Evolutionary conservation across 169 alveolate genomes (phyloP).

Genomic region (Plasmodium vinckei): DNA sequence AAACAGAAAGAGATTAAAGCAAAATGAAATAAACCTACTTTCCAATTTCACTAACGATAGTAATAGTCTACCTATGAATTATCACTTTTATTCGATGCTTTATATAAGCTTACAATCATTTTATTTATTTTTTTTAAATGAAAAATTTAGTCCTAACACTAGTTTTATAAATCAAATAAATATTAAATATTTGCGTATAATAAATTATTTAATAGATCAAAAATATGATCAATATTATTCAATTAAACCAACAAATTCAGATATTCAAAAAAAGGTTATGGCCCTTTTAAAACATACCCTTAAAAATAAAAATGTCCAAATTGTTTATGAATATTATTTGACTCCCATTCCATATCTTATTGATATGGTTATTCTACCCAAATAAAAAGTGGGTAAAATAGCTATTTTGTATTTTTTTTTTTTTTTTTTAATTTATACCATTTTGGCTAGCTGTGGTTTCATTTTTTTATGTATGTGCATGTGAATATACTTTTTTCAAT

Average conservation of each 20-base stretch:
- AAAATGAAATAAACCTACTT: too few relatives aligned
- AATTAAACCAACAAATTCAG: slow-evolving; percentile 22
- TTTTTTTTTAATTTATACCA: background rate
- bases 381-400: background rate
- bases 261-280: slow-evolving; percentile 53
- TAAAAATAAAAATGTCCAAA: background rate
- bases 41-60: too few relatives aligned
- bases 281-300: slow-evolving; percentile 1
- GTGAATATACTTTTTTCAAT: slow-evolving; percentile 13
- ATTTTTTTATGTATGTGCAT: background rate
- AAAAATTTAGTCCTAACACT: background rate
- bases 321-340: slow-evolving; percentile 31
- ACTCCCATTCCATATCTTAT: slow-evolving; percentile 20
- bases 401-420: background rate
- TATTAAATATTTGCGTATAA: slow-evolving; percentile 2
- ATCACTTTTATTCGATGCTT: slow-evolving; percentile 33
- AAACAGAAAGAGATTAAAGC: background rate
- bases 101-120: slow-evolving; percentile 33
- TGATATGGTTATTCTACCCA: slow-evolving; percentile 20
- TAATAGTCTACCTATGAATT: background rate
- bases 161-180: slow-evolving; percentile 3
- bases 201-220: slow-evolving; percentile 27
- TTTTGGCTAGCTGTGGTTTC: too few relatives aligned
- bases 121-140: slow-evolving; percentile 20
- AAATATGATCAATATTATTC: background rate